Evolutionary conservation across 768 basidiomycete genomes (phyloP), one percentile per base, ranked within the genome.

Genomic region (Strobilomyces confusus): DNA sequence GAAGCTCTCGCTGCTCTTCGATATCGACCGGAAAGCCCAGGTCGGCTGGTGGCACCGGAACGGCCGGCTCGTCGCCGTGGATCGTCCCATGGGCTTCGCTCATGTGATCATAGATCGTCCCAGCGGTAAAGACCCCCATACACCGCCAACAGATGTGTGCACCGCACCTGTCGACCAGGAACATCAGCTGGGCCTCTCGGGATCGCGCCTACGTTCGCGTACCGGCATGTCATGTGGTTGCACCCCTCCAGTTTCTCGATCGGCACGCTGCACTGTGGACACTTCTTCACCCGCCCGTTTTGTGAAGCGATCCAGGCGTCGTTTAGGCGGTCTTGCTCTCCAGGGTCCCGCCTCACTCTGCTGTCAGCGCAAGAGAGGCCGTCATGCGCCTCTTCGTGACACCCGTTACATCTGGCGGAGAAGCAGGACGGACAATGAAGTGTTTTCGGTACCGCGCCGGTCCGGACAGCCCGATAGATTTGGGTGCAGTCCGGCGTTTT

Each of bases 131-230:
- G 5, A 70, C 45, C 9, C 65, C 65, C 70, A 80, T 64, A 52
- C 84, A 85, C 9, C 66, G 65, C 90, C 89, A 92, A 57, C 89
- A 92, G 2, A 86, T 83, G 65, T 92, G 89, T 1, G 84, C 86
- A 44, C 80, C 75, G 64, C 89, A 92, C 44, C 78, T 84, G 32
- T 20, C 9, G 17, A 30, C 22, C 22, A 2, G n/a, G 12, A 14
- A 5, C n/a, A 29, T 44, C 0, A 14, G 29, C 30, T 7, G 15
- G 9, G 22, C 13, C 0, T 5, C 15, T 13, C 2, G 19, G 17
- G 2, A 22, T 9, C 9, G 33, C 7, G 44, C 2, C 6, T 41
- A 8, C 47, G 3, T 15, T 13, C 8, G 26, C 66, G 15, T 49
- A 68, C 67, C 38, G 71, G 68, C 89, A 92, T 15, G 77, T 81